Base-by-base conservation (phyloP, 164 flowering plant genomes). In the Paratinospora sagittata region DNA sequence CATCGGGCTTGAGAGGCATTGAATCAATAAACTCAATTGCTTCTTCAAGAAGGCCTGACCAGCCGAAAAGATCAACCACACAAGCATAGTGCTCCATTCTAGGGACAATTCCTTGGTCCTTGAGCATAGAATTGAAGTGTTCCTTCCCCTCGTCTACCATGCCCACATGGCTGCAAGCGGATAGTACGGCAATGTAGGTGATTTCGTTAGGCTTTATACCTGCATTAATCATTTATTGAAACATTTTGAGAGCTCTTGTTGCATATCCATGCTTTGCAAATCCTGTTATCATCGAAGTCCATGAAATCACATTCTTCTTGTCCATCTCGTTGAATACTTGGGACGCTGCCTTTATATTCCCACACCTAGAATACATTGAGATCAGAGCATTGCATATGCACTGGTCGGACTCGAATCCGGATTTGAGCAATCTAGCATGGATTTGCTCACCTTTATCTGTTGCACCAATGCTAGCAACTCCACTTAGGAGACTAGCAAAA, bases 21-120 rank as follows among this genome's bases (percentile, higher is more conserved):
- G 85, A 72, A 47, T 78, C 43, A 8, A 93, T 86, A 62, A 91
- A 83, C 33, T 86, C 78, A 3, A 81, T 23, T 16, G 98, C 96
- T 73, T 89, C 89, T 19, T 71, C 68, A 1, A 93, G 83, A 43
- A 65, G 76, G 27, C 97, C 90, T 26, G 92, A 88, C 23, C 97
- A 79, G 8, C 96, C 89, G 27, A 91, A 80, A 41, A 91, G 66
- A 79, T 93, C 98, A 78, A 88, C 94, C 89, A 93, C 83, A 75
- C 98, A 93, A 2, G 97, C 97, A 74, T 88, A 93, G 67, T 93
- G 98, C 79, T 93, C 98, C 88, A 86, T 89, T 76, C 83, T 86
- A 4, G 92, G 96, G 33, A 63, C 73, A 67, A 93, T 81, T 4
- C 88, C 85, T 68, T 88, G 88, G 36, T 85, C 74, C 27, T 67